phyloP scores from a whole-genome alignment of 2,329 filamentous ascomycete species.

The Fusarium denticulatum region DNA sequence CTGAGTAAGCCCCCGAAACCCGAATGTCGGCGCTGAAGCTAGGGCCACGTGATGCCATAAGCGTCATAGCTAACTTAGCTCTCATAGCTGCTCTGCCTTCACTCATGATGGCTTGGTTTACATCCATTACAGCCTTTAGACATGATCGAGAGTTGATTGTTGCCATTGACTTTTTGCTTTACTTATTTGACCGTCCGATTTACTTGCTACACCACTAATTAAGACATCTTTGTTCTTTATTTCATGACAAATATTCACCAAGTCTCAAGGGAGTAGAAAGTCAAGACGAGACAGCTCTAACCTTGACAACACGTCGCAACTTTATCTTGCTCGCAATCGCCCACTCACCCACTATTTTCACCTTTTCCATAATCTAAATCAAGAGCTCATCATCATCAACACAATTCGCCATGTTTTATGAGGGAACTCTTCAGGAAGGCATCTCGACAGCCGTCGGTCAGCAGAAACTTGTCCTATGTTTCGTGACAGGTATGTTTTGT shows the following conservation, averaged over 20 bases:
- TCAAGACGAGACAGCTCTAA: constrained; percentile 39
- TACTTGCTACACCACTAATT: not conserved
- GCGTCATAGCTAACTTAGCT: constrained; percentile 30
- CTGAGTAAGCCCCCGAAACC: constrained; percentile 20
- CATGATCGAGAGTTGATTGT: not conserved
- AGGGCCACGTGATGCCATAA: constrained; percentile 22
- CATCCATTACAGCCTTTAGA: not conserved
- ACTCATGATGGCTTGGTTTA: constrained; percentile 13
- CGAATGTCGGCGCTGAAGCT: not conserved
- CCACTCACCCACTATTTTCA: not conserved
- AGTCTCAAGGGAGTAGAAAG: constrained; percentile 18
- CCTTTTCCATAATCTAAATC: not conserved
- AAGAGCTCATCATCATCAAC: not conserved
- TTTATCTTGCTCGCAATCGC: not conserved
- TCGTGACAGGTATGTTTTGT: constrained; percentile 73
- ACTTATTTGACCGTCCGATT: not conserved
- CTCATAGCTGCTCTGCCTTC: constrained; percentile 1
- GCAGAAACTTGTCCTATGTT: constrained; percentile 83
- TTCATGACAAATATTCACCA: not conserved
- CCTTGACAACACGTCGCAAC: constrained; percentile 7
- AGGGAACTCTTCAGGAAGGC: constrained; percentile 81
- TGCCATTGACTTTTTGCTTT: not conserved
- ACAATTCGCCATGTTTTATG: constrained; percentile 74
- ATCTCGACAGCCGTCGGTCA: constrained; percentile 80
- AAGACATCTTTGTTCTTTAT: not conserved